These are phyloP conservation scores for Emmonsiellopsis sp. DNA, from an alignment of 2,329 filamentous ascomycete species.

Conservation along the genomic window DNA sequence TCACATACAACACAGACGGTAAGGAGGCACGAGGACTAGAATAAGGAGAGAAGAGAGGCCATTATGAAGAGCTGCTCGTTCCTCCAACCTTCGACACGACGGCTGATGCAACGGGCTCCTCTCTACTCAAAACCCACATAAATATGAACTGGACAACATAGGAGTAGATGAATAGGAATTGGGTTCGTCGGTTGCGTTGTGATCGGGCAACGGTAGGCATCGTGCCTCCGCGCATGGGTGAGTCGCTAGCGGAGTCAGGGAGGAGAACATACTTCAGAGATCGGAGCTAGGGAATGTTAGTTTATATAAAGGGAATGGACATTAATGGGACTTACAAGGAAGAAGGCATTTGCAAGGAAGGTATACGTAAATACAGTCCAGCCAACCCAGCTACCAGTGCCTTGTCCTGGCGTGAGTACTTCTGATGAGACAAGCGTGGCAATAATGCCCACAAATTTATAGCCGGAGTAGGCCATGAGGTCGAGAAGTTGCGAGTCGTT, in stretches of 20 bases:
- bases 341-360: constrained; percentile 89
- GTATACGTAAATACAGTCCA: constrained; percentile 88
- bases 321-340: constrained; percentile 58
- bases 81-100: constrained; percentile 8
- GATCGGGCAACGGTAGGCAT: constrained; percentile 68
- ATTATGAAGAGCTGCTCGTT: constrained; percentile 4
- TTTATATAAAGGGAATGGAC: background rate
- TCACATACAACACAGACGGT: too few species aligned
- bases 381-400: constrained; percentile 78
- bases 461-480: constrained; percentile 89
- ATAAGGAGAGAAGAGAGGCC: background rate
- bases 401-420: constrained; percentile 65
- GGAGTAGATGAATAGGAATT: constrained; percentile 89
- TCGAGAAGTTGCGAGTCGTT: constrained; percentile 91
- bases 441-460: constrained; percentile 98
- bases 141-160: constrained; percentile 90
- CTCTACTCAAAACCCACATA: constrained; percentile 70
- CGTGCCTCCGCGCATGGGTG: constrained; percentile 48
- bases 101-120: constrained; percentile 33
- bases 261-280: constrained; percentile 93
- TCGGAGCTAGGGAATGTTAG: constrained; percentile 55
- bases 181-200: constrained; percentile 78
- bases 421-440: constrained; percentile 74
- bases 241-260: constrained; percentile 65
- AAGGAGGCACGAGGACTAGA: background rate